Conservation (phyloP, 768 basidiomycete genomes). For the Mycena kentingensis region DNA sequence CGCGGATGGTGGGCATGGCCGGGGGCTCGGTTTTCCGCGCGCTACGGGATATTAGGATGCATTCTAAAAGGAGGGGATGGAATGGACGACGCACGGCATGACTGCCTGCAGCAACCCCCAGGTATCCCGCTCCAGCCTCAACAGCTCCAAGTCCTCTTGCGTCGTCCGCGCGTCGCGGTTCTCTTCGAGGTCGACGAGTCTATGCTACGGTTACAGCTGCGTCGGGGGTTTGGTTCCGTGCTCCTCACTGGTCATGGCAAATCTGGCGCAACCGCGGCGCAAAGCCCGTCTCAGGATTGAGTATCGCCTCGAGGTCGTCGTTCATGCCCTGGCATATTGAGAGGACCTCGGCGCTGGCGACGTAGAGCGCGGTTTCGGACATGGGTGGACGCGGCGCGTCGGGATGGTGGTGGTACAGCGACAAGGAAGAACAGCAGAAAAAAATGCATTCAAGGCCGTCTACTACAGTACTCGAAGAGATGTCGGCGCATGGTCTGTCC, state of each 20-base stretch:
- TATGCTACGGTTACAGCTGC: constrained; percentile 25
- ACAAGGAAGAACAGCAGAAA: not conserved
- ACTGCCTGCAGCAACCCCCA: constrained; percentile 81
- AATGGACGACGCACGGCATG: constrained; percentile 58
- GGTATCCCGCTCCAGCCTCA: constrained; percentile 76
- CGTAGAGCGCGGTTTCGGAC: constrained; percentile 54
- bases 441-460: not conserved
- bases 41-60: constrained; percentile 35
- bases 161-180: constrained; percentile 35
- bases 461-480: not conserved
- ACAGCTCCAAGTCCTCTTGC: constrained; percentile 57
- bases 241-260: constrained; percentile 58
- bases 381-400: constrained; percentile 27
- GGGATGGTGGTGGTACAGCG: not conserved
- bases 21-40: constrained; percentile 66
- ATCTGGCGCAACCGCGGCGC: constrained; percentile 62
- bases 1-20: constrained; percentile 48
- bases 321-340: constrained; percentile 56
- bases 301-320: constrained; percentile 59
- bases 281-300: constrained; percentile 69
- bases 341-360: constrained; percentile 70
- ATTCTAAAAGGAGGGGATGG: not conserved
- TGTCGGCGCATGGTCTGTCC: constrained; percentile 12
- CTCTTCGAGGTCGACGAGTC: constrained; percentile 57
- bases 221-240: not conserved